These are phyloP conservation scores for Sabuloglossum arenarium DNA, from an alignment of 495 filamentous ascomycete species.

Conservation along the genomic window DNA sequence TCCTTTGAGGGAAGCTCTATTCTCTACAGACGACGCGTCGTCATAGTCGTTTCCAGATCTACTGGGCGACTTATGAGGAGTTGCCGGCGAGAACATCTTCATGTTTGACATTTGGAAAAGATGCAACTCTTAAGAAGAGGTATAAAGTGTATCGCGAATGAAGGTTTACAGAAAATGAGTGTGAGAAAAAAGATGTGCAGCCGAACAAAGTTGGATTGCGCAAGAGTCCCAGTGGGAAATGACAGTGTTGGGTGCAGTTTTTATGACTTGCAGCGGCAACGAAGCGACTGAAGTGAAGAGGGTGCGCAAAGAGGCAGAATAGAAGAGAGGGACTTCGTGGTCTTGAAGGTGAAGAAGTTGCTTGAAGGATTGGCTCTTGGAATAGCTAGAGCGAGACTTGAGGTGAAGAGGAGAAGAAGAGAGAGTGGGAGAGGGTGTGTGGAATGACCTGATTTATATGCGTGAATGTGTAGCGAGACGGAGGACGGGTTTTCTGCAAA, in stretches of 20 bases:
- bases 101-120: background rate
- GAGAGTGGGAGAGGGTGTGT: conserved; percentile 6
- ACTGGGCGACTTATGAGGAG: background rate
- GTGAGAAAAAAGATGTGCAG: background rate
- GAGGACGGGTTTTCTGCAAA: background rate
- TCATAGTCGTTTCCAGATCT: background rate
- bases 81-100: background rate
- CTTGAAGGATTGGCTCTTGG: background rate
- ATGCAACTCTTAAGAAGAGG: background rate
- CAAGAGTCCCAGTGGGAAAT: background rate
- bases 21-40: background rate
- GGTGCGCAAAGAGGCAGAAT: background rate
- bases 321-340: background rate
- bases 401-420: conserved; percentile 9
- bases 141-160: background rate
- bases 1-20: background rate
- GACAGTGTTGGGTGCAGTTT: background rate
- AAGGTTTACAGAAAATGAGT: background rate
- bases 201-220: background rate
- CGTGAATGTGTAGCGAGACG: background rate
- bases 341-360: background rate
- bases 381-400: conserved; percentile 8
- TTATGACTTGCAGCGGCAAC: background rate
- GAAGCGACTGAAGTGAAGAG: background rate
- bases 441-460: background rate